A percentile compares a stretch with the other conserved stretches of the same genome.
These are phyloP conservation scores for Acacia pycnantha DNA, from an alignment of 331 rosid species.

Conservation along the genomic window DNA sequence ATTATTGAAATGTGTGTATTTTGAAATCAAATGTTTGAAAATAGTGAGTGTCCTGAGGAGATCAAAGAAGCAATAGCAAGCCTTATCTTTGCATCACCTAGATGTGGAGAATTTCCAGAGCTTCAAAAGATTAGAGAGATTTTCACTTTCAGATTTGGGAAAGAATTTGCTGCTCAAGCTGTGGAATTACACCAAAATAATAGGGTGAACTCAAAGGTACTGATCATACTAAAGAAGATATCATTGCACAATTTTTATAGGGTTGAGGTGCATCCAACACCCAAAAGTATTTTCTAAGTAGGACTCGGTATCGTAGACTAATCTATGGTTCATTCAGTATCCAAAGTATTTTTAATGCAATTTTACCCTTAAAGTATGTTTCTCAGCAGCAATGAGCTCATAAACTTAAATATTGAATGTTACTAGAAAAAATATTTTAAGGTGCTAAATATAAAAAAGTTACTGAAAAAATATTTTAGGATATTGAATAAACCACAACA, in stretches of 20 bases:
- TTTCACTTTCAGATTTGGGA: constrained; percentile 48
- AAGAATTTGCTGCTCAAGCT: constrained; percentile 41
- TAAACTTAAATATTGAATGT: too few relatives aligned
- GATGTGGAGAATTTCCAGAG: constrained; percentile 72
- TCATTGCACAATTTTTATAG: not conserved
- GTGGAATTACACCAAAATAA: constrained; percentile 41
- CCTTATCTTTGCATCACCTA: constrained; percentile 61
- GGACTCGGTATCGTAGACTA: too few relatives aligned
- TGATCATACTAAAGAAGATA: not conserved
- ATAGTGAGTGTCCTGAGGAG: constrained; percentile 55
- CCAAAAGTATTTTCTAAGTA: too few relatives aligned
- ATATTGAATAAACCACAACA: too few relatives aligned
- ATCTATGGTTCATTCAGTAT: too few relatives aligned
- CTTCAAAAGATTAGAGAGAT: constrained; percentile 52
- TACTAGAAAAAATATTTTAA: too few relatives aligned
- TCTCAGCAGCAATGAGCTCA: too few relatives aligned
- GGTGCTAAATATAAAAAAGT: too few relatives aligned
- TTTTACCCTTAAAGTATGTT: too few relatives aligned
- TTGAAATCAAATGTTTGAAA: not conserved
- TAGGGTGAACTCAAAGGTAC: constrained; percentile 52
- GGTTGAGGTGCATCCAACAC: accelerated
- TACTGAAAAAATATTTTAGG: too few relatives aligned
- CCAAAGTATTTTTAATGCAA: too few relatives aligned
- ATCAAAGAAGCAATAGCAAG: constrained; percentile 54
- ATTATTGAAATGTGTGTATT: constrained; percentile 3